A percentile compares a stretch with the other conserved stretches of the same genome.
Evolutionary conservation across 2,329 filamentous ascomycete species (phyloP).

Genomic region (Metarhizium anisopliae): DNA sequence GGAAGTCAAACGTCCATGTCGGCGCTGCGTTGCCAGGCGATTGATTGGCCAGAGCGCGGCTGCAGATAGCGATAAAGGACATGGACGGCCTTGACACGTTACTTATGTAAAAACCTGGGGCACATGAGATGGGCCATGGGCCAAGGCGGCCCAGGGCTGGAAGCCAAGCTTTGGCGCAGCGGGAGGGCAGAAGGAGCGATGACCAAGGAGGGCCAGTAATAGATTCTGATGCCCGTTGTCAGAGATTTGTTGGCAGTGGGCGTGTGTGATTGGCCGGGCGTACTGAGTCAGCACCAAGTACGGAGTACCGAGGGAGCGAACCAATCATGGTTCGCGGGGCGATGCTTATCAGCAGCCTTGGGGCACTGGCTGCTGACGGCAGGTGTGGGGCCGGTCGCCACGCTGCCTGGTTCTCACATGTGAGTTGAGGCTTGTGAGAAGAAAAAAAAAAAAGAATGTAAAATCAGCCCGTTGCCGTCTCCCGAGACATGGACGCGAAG

Average conservation of each 20-base stretch:
- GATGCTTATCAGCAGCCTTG: slow-evolving; percentile 5
- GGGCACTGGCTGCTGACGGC: too few species aligned
- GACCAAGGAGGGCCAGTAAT: slow-evolving; percentile 5
- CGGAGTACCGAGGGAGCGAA: background rate
- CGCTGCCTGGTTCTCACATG: background rate
- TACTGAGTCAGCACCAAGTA: background rate
- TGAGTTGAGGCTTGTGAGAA: background rate
- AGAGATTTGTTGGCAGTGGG: background rate
- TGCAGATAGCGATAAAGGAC: background rate
- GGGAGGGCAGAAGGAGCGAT: background rate
- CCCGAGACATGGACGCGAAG: background rate
- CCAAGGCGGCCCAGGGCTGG: too few species aligned
- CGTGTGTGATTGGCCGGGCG: background rate
- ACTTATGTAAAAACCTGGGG: too few species aligned
- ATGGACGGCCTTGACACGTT: background rate
- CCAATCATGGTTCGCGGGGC: slow-evolving; percentile 3
- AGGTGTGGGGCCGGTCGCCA: too few species aligned
- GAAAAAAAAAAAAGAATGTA: too few species aligned
- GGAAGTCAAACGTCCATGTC: too few species aligned
- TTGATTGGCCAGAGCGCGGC: background rate
- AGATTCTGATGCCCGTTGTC: slow-evolving; percentile 5
- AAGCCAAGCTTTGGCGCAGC: too few species aligned
- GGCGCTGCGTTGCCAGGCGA: too few species aligned
- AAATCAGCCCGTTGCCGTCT: background rate
- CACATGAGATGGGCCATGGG: too few species aligned